Base-by-base conservation (phyloP, 768 basidiomycete species). In the Leccinum barrowsii region DNA sequence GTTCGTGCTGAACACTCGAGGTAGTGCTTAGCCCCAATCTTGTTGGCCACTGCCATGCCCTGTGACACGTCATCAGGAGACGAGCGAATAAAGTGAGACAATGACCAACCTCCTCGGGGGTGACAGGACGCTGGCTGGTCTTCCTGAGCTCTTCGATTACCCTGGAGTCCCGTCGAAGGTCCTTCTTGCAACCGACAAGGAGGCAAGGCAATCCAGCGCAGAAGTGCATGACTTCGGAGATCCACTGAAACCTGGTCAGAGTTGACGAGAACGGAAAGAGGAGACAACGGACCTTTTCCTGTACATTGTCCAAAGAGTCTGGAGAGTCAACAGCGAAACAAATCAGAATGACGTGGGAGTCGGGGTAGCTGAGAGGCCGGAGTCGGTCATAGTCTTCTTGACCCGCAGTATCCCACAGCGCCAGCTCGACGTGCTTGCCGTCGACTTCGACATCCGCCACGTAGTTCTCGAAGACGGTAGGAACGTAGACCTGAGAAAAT, bases 361-460 rank as follows among this genome's bases (percentile, higher is more conserved):
- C 96, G 57, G 96, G 96, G 78, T 99, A 99, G 68, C 90, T 92
- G 72, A 99, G 85, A 60, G 97, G 97, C 57, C 97, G 85, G 65
- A 99, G 92, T 68, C 96, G 92, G 76, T 98, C 97, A 75, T 98
- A 98, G 75, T 98, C 97, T 77, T 98, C 96, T 75, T 98, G 96
- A 55, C 97, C 97, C 34, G 97, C 96, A 54, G 97, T 98, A 95
- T 98, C 97, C 97, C 97, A 98, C 67, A 99, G 79, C 28, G 97
- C 96, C 68, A 99, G 82, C 77, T 99, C 97, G 67, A 98, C 95
- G 72, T 95, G 92, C 80, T 96, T 98, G 66, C 92, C 92, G 70
- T 98, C 96, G 61, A 98, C 95, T 75, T 98, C 94, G 52, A 98
- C 94, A 74, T 98, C 95, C 66, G 96, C 96, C 56, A 97, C 96